Base-by-base conservation (phyloP, 169 alveolate species). In the Babesia gibsoni region DNA sequence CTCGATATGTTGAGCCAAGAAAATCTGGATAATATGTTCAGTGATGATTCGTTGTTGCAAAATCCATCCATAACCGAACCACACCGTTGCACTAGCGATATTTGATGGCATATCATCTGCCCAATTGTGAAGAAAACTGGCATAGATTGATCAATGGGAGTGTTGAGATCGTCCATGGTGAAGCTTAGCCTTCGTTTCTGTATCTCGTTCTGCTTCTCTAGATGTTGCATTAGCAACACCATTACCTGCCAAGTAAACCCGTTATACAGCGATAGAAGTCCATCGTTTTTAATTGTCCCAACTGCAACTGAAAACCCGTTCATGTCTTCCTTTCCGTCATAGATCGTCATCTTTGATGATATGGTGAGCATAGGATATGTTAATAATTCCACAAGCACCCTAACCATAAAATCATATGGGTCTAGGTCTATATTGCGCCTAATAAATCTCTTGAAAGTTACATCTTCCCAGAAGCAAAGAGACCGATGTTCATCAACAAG, bases 11-110 rank as follows among this genome's bases (percentile, higher is more conserved):
- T 52, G 16, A 50, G 1, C 85, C 85, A 77, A 6, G 85, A 73
- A 29, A 77, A 37, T n/a, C 25, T 18, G 20, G 64, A 41, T 5
- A 77, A 35, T 12, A 53, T n/a, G 42, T 30, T 39, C 37, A 22
- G 5, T 12, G 72, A 29, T 20, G 73, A 42, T 14, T 32, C 65
- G 30, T 49, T 36, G 23, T 18, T 46, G 63, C 85, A 77, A 18
- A 77, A 65, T 0, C 85, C 85, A 37, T 77, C 81, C 52, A 67
- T 35, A 5, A 61, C 29, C 6, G 85, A 77, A 45, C 79, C 69
- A 42, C 85, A 77, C 9, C 85, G 54, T 32, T 36, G 53, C 22
- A 67, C 59, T 32, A 77, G 52, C 18, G 85, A 77, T 3, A 77
- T 14, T 23, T 77, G 85, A 29, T 77, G 43, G 29, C 23, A 32